Percentiles rank a stretch among this genome's conserved stretches.
Conservation (phyloP, 139 green algal genomes). For the Chlamydomonas sphaeroides region DNA sequence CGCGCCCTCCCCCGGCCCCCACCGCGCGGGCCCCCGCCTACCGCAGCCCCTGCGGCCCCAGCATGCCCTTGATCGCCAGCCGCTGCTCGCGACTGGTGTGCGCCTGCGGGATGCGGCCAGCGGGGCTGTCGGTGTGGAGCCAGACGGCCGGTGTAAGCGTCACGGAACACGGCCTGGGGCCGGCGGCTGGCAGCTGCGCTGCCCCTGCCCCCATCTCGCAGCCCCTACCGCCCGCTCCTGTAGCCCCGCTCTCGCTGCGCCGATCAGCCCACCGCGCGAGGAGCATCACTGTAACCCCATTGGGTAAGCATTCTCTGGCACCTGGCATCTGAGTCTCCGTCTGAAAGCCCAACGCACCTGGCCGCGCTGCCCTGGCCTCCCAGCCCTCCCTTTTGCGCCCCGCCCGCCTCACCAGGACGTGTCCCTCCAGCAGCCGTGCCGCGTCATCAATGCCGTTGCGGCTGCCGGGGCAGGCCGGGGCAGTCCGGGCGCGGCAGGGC, state of each 20-base stretch:
- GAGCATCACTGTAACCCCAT: no score
- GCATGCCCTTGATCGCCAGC: background rate
- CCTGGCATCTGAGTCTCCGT: no score
- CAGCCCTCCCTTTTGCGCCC: background rate
- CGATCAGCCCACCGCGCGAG: no score
- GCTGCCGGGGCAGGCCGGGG: background rate
- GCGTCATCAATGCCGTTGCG: conserved; percentile 8
- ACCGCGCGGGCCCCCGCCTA: no score
- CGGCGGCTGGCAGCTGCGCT: no score
- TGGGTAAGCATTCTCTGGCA: no score
- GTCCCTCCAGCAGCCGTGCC: background rate
- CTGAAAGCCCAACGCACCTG: no score
- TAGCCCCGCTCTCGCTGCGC: background rate
- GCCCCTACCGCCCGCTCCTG: no score
- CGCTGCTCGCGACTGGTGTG: conserved; percentile 15
- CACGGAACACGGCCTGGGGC: background rate
- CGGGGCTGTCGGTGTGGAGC: background rate
- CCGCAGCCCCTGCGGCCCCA: background rate
- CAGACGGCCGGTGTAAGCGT: background rate
- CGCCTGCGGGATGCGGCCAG: background rate
- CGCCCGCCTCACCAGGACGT: conserved; percentile 7
- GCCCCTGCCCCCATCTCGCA: no score
- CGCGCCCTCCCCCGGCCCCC: no score
- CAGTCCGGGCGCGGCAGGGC: background rate
- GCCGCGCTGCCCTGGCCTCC: background rate